phyloP scores from a whole-genome alignment of 768 basidiomycete genomes.

The Mrakia hoshinonis region DNA sequence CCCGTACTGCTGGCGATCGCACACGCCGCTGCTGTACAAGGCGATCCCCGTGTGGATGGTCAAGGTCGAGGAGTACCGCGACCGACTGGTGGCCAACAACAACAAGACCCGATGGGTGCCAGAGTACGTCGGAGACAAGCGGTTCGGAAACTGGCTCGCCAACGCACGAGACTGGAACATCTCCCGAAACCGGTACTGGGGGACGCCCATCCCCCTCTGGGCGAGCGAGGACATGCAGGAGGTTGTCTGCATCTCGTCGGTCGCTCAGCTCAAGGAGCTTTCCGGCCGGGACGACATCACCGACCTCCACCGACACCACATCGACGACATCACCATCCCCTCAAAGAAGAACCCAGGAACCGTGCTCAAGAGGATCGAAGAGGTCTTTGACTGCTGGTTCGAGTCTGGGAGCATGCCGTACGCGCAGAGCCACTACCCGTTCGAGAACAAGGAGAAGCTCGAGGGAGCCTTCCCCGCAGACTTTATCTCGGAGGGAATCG shows the following conservation, averaged over 20 bases:
- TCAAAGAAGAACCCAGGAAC: conserved; percentile 75
- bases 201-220: conserved; percentile 95
- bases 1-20: conserved; percentile 96
- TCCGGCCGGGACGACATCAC: conserved; percentile 76
- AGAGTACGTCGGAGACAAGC: conserved; percentile 73
- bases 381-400: conserved; percentile 99
- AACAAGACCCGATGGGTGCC: conserved; percentile 91
- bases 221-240: conserved; percentile 85
- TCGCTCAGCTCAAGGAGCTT: conserved; percentile 73
- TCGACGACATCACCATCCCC: conserved; percentile 94
- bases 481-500: conserved; percentile 96
- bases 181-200: conserved; percentile 98
- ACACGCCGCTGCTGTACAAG: conserved; percentile 89
- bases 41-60: conserved; percentile 97
- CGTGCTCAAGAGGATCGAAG: conserved; percentile 75
- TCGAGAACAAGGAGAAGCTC: conserved; percentile 72
- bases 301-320: conserved; percentile 86
- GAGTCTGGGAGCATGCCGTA: conserved; percentile 99
- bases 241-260: conserved; percentile 80
- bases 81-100: conserved; percentile 83
- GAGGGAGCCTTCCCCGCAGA: conserved; percentile 81
- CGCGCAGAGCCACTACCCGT: conserved; percentile 93
- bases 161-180: conserved; percentile 99
- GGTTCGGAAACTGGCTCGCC: conserved; percentile 94
- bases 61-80: conserved; percentile 70